Evolutionary conservation across 768 basidiomycete genomes (phyloP).

Genomic region (Panus rudis): DNA sequence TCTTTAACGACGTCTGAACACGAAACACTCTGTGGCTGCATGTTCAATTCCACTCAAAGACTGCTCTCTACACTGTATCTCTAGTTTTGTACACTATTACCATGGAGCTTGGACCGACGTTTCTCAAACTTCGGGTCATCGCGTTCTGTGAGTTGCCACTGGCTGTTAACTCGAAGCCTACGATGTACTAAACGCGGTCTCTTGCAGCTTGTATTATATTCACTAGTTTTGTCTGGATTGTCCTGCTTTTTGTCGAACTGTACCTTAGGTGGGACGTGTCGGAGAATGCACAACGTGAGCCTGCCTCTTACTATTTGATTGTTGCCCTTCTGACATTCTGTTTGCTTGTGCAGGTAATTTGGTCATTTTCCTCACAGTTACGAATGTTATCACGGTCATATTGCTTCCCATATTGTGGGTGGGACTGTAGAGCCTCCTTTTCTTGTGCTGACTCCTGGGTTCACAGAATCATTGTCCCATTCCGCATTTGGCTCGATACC

Average conservation of each 20-base stretch:
- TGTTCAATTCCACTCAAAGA: slow-evolving; percentile 1
- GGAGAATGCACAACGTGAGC: slow-evolving; percentile 41
- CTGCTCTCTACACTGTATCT: slow-evolving; percentile 3
- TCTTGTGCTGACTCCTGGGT: not conserved
- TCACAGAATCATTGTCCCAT: slow-evolving; percentile 37
- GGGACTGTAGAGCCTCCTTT: not conserved
- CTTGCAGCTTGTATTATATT: slow-evolving; percentile 36
- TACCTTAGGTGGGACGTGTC: slow-evolving; percentile 41
- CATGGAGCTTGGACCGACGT: slow-evolving; percentile 19
- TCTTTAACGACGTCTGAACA: too few relatives aligned
- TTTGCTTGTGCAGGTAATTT: slow-evolving; percentile 33
- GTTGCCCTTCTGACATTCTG: not conserved
- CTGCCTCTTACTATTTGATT: not conserved
- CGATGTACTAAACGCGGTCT: not conserved
- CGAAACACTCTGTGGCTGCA: too few relatives aligned
- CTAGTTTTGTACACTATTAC: too few relatives aligned
- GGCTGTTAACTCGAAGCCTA: slow-evolving; percentile 2
- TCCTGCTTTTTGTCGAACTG: slow-evolving; percentile 38
- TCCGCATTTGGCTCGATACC: slow-evolving; percentile 48
- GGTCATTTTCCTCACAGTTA: slow-evolving; percentile 35
- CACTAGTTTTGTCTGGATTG: slow-evolving; percentile 42
- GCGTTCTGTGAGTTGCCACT: slow-evolving; percentile 18
- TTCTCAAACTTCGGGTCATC: slow-evolving; percentile 19
- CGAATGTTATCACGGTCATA: slow-evolving; percentile 10
- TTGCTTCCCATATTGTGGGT: slow-evolving; percentile 7